These are phyloP conservation scores for Eucalyptus erythrocorys DNA, from an alignment of 345 rosid species.

Conservation along the genomic window DNA sequence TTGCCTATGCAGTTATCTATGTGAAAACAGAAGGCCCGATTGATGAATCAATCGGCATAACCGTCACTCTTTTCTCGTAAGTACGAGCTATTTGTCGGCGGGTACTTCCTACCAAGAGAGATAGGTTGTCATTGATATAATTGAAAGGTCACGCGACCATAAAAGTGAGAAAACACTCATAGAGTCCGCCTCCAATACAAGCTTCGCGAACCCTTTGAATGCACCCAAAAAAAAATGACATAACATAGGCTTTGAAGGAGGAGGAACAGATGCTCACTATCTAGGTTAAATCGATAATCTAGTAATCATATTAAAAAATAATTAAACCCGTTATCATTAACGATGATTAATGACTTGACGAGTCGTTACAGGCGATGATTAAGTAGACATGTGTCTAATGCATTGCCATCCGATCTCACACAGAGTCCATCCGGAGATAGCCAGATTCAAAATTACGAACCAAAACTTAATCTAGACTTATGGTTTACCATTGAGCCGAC, in stretches of 20 bases:
- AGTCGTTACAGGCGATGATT: not conserved
- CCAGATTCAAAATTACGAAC: not conserved
- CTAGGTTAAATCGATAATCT: not conserved
- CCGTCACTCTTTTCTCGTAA: not conserved
- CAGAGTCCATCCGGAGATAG: not conserved
- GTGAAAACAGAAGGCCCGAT: not conserved
- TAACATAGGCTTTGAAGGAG: not conserved
- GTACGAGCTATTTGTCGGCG: not conserved
- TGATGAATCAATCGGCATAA: not conserved
- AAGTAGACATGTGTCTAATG: not conserved
- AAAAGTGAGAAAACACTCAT: not conserved
- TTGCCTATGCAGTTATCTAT: not conserved
- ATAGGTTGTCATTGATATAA: not conserved
- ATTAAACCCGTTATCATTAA: not conserved
- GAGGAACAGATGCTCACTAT: not conserved
- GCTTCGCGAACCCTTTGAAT: not conserved
- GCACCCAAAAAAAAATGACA: not conserved
- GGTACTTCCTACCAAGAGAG: not conserved
- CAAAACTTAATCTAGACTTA: not conserved
- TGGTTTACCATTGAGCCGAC: not conserved
- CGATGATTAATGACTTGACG: rapidly evolving
- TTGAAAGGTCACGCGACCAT: not conserved
- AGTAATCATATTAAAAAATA: not conserved
- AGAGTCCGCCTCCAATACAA: not conserved
- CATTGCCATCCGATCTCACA: not conserved